A percentile compares a stretch with the other conserved stretches of the same genome.
Evolutionary conservation across 805 yeast species (phyloP).

Genomic region (Kuraishia borneana): DNA sequence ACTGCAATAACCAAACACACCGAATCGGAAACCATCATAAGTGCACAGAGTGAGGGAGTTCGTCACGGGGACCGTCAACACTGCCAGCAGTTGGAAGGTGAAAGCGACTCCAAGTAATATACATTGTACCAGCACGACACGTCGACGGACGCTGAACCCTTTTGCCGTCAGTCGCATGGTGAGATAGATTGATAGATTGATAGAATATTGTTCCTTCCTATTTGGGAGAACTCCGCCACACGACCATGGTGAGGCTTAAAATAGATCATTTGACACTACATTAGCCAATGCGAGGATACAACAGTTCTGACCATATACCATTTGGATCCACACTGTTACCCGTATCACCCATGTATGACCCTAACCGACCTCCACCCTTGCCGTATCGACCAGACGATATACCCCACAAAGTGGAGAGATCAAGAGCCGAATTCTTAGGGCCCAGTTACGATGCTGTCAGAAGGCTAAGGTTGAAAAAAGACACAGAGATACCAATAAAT

Average conservation of each 20-base stretch:
- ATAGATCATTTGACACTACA: background rate
- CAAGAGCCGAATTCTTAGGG: background rate
- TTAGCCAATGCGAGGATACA: background rate
- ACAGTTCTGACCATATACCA: background rate
- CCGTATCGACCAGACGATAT: background rate
- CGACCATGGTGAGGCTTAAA: background rate
- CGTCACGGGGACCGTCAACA: slow-evolving; percentile 52
- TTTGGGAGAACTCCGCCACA: background rate
- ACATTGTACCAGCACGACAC: slow-evolving; percentile 8
- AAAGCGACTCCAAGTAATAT: slow-evolving; percentile 34
- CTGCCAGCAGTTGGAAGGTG: slow-evolving; percentile 46
- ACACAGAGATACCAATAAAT: background rate
- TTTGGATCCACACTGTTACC: background rate
- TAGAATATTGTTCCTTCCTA: too few relatives aligned
- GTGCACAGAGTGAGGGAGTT: slow-evolving; percentile 34
- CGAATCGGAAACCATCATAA: slow-evolving; percentile 40
- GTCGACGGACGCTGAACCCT: background rate
- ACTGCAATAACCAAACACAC: slow-evolving; percentile 62
- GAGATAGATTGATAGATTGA: too few relatives aligned
- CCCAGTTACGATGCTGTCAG: background rate
- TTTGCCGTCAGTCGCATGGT: too few relatives aligned
- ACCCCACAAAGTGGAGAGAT: background rate
- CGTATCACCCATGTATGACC: too few relatives aligned
- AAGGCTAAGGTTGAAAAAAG: background rate
- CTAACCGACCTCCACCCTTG: background rate